Conservation (phyloP, 2,329 filamentous ascomycete genomes). For the Fusarium torulosum region DNA sequence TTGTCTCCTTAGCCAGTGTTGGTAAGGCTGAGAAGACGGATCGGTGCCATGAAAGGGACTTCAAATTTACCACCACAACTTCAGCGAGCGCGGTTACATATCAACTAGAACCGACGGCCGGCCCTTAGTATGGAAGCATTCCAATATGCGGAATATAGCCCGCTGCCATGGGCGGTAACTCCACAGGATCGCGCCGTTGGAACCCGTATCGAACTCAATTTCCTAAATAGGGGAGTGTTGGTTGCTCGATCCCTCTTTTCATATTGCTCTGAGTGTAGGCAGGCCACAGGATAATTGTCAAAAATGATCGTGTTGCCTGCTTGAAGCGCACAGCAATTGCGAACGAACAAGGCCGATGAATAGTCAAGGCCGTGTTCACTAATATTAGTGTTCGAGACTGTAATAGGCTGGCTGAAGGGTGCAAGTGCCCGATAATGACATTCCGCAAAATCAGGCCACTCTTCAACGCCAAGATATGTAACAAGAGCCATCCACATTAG, state of each 20-base stretch:
- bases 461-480: constrained; percentile 31
- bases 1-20: constrained; percentile 28
- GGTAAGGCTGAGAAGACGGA: constrained; percentile 48
- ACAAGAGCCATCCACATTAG: constrained; percentile 19
- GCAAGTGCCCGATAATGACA: constrained; percentile 32
- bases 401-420: constrained; percentile 30
- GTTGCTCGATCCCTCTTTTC: constrained; percentile 14
- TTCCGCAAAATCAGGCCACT: constrained; percentile 45
- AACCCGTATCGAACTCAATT: constrained; percentile 10
- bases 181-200: constrained; percentile 18
- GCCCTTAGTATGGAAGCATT: constrained; percentile 9
- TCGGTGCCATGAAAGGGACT: constrained; percentile 28
- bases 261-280: not conserved
- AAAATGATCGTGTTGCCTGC: not conserved
- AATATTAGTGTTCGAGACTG: constrained; percentile 34
- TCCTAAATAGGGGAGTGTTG: constrained; percentile 1
- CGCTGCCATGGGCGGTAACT: constrained; percentile 4
- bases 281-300: not conserved
- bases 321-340: not conserved
- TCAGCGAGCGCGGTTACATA: constrained; percentile 19
- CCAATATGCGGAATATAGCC: constrained; percentile 7
- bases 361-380: constrained; percentile 11
- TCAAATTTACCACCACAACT: constrained; percentile 31
- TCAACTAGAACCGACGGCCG: not conserved
- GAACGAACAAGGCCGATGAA: constrained; percentile 30